Percentiles rank a stretch among this genome's conserved stretches.
These are phyloP conservation scores for Leccinum variicolor DNA, from an alignment of 768 basidiomycete genomes.

Conservation along the genomic window DNA sequence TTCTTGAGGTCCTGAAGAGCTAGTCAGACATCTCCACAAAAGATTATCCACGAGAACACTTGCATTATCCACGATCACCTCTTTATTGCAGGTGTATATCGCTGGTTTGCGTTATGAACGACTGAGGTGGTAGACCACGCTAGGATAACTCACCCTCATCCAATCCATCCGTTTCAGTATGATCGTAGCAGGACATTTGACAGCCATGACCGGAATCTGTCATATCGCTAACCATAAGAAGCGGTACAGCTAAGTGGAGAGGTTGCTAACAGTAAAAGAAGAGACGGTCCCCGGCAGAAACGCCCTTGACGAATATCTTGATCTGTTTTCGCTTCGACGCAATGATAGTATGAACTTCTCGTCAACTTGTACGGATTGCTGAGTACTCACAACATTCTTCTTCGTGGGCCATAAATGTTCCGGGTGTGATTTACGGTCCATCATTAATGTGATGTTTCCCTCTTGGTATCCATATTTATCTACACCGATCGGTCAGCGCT, in stretches of 20 bases:
- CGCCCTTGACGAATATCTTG: conserved; percentile 40
- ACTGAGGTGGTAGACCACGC: neutral
- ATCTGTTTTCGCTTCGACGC: conserved; percentile 40
- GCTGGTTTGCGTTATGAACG: conserved; percentile 6
- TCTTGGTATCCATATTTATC: conserved; percentile 38
- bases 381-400: conserved; percentile 41
- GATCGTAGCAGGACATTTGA: conserved; percentile 41
- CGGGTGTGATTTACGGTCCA: conserved; percentile 32
- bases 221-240: neutral
- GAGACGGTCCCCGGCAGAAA: conserved; percentile 46
- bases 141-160: conserved; percentile 43
- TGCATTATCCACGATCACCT: conserved; percentile 24
- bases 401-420: conserved; percentile 37
- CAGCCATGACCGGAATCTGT: conserved; percentile 50
- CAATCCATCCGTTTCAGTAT: conserved; percentile 47
- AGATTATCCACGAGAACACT: conserved; percentile 20
- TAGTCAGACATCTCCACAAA: conserved; percentile 31
- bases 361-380: neutral
- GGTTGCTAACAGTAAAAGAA: conserved; percentile 52
- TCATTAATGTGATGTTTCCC: conserved; percentile 41
- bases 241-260: neutral
- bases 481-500: neutral
- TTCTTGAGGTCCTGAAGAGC: conserved; percentile 19
- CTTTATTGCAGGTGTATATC: conserved; percentile 9
- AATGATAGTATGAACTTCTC: neutral